Base-by-base conservation (phyloP, 2,329 filamentous ascomycete species). In the Fusarium nygamai region DNA sequence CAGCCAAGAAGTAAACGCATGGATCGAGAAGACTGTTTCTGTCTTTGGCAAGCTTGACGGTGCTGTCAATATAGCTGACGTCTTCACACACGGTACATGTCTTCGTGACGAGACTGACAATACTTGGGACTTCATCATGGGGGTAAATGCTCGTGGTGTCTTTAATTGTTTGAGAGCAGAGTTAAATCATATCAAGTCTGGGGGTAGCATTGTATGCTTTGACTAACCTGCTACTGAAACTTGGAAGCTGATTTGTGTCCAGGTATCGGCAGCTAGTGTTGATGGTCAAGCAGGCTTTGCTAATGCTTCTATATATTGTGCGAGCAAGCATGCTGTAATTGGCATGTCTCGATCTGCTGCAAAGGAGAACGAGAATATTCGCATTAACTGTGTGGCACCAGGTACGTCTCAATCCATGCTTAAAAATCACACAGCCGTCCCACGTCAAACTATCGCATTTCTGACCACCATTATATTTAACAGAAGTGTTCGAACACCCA, bases 161-260 rank as follows among this genome's bases (percentile, higher is more conserved):
- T 34, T 34, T 17, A 51, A 51, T 51, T 20, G 31, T 20, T 34
- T 51, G 12, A 51, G 48, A 34, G 48, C 31, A 51, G 22, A 34
- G 6, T 3, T 51, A 5, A 34, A 10, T 1, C 17, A 24, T 14
- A n/a, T 51, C 3, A 51, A n/a, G n/a, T 14, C 31, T 24, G 22
- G 48, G 10, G 48, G 31, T 14, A 34, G 48, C n/a, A 51, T 51
- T 19, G 16, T 8, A 4, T 5, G 6, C 12, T 3, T 22, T 3
- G 24, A 17, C 17, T 13, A 5, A n/a, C 13, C 0, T 22, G 17
- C 11, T 22, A 7, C 5, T 11, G 20, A 20, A 22, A 14, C 9
- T 5, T 8, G 46, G 4, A 22, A 8, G 13, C n/a, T n/a, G n/a
- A n/a, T n/a, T n/a, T n/a, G n/a, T 19, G 8, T 34, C 16, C 3